These are phyloP conservation scores for Trichoderma erinaceum DNA, from an alignment of 495 filamentous ascomycete species.

Conservation along the genomic window DNA sequence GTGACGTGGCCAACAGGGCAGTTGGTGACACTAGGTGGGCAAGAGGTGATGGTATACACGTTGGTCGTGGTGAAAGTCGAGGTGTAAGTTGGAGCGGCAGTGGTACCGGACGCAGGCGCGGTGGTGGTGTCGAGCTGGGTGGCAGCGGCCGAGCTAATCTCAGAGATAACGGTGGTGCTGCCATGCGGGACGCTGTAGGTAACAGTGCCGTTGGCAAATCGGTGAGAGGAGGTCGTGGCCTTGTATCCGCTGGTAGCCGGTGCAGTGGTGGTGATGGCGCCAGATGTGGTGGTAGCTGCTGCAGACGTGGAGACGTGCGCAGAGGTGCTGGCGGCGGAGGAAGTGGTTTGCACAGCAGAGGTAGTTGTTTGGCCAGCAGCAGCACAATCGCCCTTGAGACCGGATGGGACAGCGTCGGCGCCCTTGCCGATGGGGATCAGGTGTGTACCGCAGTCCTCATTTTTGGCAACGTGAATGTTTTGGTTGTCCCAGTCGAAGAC, in stretches of 20 bases:
- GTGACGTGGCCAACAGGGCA: constrained; percentile 20
- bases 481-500: constrained; percentile 85
- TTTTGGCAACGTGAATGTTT: constrained; percentile 72
- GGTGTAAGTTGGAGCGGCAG: background rate
- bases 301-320: background rate
- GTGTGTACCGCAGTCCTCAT: constrained; percentile 58
- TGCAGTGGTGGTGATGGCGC: background rate
- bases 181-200: background rate
- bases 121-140: background rate
- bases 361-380: background rate
- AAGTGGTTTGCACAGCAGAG: background rate
- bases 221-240: constrained; percentile 4
- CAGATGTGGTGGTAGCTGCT: background rate
- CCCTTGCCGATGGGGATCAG: constrained; percentile 68
- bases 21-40: constrained; percentile 15
- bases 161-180: background rate
- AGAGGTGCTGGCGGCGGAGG: background rate
- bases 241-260: background rate
- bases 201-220: background rate
- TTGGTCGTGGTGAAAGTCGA: constrained; percentile 16
- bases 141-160: background rate
- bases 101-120: background rate
- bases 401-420: constrained; percentile 47
- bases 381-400: background rate
- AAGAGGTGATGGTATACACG: constrained; percentile 19